Conservation (phyloP, 331 rosid genomes). For the Stylosanthes scabra region DNA sequence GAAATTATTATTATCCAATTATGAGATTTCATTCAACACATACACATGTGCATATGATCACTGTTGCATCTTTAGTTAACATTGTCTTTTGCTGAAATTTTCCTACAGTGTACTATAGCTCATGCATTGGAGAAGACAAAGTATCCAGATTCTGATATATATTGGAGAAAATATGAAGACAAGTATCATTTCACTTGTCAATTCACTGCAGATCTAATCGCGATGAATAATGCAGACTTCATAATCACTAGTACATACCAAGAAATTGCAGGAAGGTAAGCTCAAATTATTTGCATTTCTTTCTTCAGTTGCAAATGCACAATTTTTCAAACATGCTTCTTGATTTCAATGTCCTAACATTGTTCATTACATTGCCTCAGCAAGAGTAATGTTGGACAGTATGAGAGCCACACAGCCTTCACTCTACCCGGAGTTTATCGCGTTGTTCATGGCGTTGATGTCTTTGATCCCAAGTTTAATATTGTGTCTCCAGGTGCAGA, state of each 20-base stretch:
- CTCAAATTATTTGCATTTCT: not conserved
- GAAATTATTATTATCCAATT: not conserved
- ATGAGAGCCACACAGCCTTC: slow-evolving; percentile 72
- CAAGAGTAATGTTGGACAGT: slow-evolving; percentile 71
- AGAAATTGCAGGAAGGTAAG: slow-evolving; percentile 59
- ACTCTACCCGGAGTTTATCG: slow-evolving; percentile 68
- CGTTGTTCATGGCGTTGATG: slow-evolving; percentile 75
- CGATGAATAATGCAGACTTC: slow-evolving; percentile 55
- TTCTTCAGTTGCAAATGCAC: not conserved
- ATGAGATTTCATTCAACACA: too few species aligned
- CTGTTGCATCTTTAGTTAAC: not conserved
- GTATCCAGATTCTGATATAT: slow-evolving; percentile 55
- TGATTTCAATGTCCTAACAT: slow-evolving; percentile 27
- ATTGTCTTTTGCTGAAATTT: slow-evolving; percentile 25
- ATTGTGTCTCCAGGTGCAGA: slow-evolving; percentile 81
- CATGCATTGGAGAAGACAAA: slow-evolving; percentile 56
- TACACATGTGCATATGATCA: not conserved
- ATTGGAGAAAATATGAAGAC: slow-evolving; percentile 54
- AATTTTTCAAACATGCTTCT: slow-evolving; percentile 17
- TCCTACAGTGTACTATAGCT: slow-evolving; percentile 50
- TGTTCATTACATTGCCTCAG: slow-evolving; percentile 42
- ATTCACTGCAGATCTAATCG: slow-evolving; percentile 53
- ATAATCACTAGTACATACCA: slow-evolving; percentile 59
- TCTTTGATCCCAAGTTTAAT: slow-evolving; percentile 77
- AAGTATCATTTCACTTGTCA: slow-evolving; percentile 55